These are phyloP conservation scores for Globisporangium recalcitrans DNA, from an alignment of 352 stramenopile species.

Conservation along the genomic window DNA sequence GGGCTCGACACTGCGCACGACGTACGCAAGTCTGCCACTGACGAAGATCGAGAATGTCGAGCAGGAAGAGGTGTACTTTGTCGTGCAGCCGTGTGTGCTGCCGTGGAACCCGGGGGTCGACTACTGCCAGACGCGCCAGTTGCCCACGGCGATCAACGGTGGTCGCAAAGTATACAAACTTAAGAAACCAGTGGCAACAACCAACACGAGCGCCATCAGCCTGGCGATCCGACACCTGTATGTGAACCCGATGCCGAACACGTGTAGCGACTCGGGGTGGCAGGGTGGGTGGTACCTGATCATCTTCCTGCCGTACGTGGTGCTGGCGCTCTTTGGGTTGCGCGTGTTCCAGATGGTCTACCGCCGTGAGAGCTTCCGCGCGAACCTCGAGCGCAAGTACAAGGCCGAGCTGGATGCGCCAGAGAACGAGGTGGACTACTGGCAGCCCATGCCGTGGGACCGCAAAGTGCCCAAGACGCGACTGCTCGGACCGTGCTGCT, in stretches of 20 bases:
- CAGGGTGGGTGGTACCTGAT: constrained; percentile 43
- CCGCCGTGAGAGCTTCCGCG: constrained; percentile 52
- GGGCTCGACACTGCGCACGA: constrained; percentile 37
- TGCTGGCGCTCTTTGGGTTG: constrained; percentile 45
- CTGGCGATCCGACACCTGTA: constrained; percentile 32
- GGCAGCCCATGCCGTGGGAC: constrained; percentile 64
- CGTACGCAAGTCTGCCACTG: constrained; percentile 37
- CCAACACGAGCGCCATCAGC: constrained; percentile 11
- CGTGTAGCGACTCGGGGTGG: constrained; percentile 41
- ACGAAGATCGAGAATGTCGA: constrained; percentile 47
- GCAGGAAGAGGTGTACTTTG: constrained; percentile 51
- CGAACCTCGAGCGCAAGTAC: constrained; percentile 61
- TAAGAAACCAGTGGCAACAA: constrained; percentile 12
- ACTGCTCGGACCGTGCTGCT: constrained; percentile 56
- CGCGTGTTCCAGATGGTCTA: constrained; percentile 57
- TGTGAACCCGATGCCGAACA: constrained; percentile 60
- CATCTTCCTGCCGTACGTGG: constrained; percentile 53
- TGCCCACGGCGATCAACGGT: constrained; percentile 38
- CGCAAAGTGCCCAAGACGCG: constrained; percentile 65
- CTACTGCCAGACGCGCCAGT: constrained; percentile 28
- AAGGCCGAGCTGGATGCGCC: constrained; percentile 42
- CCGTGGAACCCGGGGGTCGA: constrained; percentile 27
- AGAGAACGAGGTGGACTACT: constrained; percentile 68
- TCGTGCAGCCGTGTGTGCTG: constrained; percentile 48
- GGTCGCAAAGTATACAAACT: constrained; percentile 46